Base-by-base conservation (phyloP, 2,329 filamentous ascomycete species). In the Tolypocladium nubicola region DNA sequence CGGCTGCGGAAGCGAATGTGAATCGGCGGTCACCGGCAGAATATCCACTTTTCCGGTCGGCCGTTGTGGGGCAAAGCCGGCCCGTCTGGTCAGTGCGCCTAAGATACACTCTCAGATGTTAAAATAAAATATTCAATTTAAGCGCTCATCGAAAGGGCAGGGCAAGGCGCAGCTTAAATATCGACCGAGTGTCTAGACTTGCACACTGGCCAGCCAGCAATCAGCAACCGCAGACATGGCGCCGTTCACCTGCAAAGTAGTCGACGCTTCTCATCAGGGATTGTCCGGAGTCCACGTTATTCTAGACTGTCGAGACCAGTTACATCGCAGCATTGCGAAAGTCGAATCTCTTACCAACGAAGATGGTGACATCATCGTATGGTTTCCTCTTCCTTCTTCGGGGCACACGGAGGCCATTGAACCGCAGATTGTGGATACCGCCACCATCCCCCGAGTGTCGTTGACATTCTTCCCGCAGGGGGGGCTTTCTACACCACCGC, bases 401-500 rank as follows among this genome's bases (percentile, higher is more conserved):
- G 37, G 9, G 7, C 19, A 35, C 11, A 37, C 30, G 1, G 23
- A 30, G 16, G 21, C 35, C 11, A 49, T 30, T 21, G 30, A 56
- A 54, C 56, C 41, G 8, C 43, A 56, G 41, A 54, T 53, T 45
- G 43, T 60, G 37, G 52, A 60, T 37, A 58, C 56, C 9, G 39
- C 30, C 4, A 49, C 40, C 1, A 23, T 58, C 4, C 54, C 54
- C 11, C 23, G 45, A 10, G 49, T 60, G 14, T 58, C 54, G 9
- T 45, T 60, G 9, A 54, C 56, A 13, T 60, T 60, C 26, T 55
- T 54, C 35, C 43, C 54, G 4, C 37, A 45, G 26, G 30, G 30
- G 10, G 52, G 14, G 39, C 16, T 26, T 14, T n/a, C 52, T 4
- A 38, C 41, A 33, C 26, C 40, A n/a, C 52, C 21, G 26, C 11